These are phyloP conservation scores for Colletotrichum australisinense DNA, from an alignment of 2,329 filamentous ascomycete species.

Conservation along the genomic window DNA sequence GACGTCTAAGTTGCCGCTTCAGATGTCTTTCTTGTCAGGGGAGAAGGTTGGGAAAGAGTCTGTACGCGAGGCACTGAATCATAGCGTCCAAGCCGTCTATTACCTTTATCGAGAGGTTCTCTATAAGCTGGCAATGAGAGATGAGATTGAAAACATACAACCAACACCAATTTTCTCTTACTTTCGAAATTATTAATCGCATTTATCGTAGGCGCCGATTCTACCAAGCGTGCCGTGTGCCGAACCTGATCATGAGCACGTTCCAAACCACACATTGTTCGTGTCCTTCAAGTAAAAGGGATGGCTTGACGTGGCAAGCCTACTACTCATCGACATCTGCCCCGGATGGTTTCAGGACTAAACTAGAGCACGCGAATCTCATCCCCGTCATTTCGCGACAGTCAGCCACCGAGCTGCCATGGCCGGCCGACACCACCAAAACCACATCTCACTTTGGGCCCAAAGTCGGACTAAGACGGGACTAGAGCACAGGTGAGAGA, in stretches of 20 bases:
- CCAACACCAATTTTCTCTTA: no score
- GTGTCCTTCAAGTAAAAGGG: not conserved
- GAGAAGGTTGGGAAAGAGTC: not conserved
- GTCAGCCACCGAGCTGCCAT: conserved; percentile 14
- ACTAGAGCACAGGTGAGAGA: conserved; percentile 12
- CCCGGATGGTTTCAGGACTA: conserved; percentile 13
- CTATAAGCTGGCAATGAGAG: not conserved
- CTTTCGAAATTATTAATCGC: not conserved
- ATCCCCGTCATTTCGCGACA: conserved; percentile 9
- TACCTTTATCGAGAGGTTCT: not conserved
- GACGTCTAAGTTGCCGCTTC: not conserved
- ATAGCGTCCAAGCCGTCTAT: no score
- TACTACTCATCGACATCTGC: conserved; percentile 3
- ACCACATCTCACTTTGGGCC: not conserved
- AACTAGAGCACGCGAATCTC: not conserved
- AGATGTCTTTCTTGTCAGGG: not conserved
- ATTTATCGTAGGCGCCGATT: not conserved
- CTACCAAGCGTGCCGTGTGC: not conserved
- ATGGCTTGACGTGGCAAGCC: conserved; percentile 31
- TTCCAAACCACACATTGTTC: not conserved
- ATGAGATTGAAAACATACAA: no score
- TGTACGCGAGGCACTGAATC: not conserved
- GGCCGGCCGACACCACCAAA: conserved; percentile 9
- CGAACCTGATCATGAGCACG: not conserved
- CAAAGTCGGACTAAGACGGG: conserved; percentile 12